phyloP scores from a whole-genome alignment of 345 rosid species.

The Citrus reticulata region DNA sequence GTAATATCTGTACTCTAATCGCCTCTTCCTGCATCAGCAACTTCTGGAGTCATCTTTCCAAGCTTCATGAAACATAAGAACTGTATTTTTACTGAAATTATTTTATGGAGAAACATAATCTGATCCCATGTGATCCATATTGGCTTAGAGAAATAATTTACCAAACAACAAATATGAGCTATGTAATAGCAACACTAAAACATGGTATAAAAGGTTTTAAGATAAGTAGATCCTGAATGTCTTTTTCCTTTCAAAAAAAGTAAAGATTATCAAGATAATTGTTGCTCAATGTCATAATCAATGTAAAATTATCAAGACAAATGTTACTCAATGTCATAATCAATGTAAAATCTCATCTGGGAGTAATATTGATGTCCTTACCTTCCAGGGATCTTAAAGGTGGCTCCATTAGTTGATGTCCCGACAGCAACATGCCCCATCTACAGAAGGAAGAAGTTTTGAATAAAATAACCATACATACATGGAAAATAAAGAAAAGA shows the following conservation, averaged over 20 bases:
- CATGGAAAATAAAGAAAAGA: not conserved
- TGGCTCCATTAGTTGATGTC: conserved; percentile 96
- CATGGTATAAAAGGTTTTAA: not conserved
- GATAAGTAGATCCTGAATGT: not conserved
- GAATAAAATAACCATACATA: not conserved
- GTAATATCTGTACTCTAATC: not conserved
- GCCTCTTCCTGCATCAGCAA: not conserved
- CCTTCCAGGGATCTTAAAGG: conserved; percentile 95
- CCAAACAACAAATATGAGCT: not conserved
- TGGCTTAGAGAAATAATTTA: not conserved
- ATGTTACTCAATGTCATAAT: not conserved
- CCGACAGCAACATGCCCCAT: conserved; percentile 90
- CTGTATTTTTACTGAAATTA: not conserved
- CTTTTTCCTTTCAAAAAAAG: not conserved
- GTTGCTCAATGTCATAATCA: not conserved
- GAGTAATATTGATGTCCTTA: conserved; percentile 18
- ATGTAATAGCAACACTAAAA: not conserved
- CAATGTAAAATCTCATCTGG: not conserved
- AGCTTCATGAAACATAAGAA: not conserved
- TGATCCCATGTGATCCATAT: not conserved
- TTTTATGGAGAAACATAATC: not conserved
- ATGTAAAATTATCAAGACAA: not conserved
- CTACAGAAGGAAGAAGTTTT: conserved; percentile 31
- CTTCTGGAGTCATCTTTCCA: not conserved
- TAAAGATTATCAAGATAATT: not conserved